A percentile compares a stretch with the other conserved stretches of the same genome.
phyloP scores from a whole-genome alignment of 495 filamentous ascomycete species.

The Saxophila tyrrhenica region DNA sequence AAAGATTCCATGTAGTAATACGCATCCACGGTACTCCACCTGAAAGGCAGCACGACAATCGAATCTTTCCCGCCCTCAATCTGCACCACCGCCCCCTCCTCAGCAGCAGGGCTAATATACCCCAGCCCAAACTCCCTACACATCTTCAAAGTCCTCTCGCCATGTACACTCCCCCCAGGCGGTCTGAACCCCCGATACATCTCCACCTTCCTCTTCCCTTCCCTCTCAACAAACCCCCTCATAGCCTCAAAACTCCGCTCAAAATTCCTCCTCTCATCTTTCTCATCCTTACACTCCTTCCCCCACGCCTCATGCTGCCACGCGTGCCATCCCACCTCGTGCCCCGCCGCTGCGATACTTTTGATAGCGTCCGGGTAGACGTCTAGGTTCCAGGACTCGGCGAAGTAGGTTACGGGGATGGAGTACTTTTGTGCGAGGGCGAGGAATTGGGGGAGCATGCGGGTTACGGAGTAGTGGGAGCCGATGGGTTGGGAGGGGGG shows the following conservation, averaged over 20 bases:
- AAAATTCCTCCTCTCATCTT: slow-evolving; percentile 14
- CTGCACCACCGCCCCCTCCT: slow-evolving; percentile 9
- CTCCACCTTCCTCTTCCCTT: slow-evolving; percentile 1
- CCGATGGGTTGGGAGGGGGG: slow-evolving; percentile 10
- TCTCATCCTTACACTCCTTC: slow-evolving; percentile 6
- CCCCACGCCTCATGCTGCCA: slow-evolving; percentile 21
- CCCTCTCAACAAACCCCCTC: background rate
- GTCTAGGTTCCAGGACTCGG: slow-evolving; percentile 18
- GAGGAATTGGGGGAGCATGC: slow-evolving; percentile 16
- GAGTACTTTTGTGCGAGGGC: slow-evolving; percentile 9
- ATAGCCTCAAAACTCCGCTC: slow-evolving; percentile 15
- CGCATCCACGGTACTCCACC: slow-evolving; percentile 20
- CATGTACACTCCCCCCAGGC: slow-evolving; percentile 17
- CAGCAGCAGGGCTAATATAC: slow-evolving; percentile 19
- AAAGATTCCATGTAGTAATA: slow-evolving; percentile 22
- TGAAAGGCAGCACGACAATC: slow-evolving; percentile 18
- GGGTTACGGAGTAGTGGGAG: slow-evolving; percentile 16
- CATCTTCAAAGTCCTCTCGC: slow-evolving; percentile 15
- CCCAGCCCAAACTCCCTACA: slow-evolving; percentile 14
- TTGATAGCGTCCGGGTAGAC: slow-evolving; percentile 15
- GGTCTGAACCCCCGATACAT: slow-evolving; percentile 18
- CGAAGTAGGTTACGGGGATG: slow-evolving; percentile 19
- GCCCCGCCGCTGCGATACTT: slow-evolving; percentile 9
- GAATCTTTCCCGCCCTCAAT: slow-evolving; percentile 8
- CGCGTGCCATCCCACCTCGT: slow-evolving; percentile 20